These are phyloP conservation scores for Silene conica DNA, from an alignment of 148 eudicot species.

Conservation along the genomic window DNA sequence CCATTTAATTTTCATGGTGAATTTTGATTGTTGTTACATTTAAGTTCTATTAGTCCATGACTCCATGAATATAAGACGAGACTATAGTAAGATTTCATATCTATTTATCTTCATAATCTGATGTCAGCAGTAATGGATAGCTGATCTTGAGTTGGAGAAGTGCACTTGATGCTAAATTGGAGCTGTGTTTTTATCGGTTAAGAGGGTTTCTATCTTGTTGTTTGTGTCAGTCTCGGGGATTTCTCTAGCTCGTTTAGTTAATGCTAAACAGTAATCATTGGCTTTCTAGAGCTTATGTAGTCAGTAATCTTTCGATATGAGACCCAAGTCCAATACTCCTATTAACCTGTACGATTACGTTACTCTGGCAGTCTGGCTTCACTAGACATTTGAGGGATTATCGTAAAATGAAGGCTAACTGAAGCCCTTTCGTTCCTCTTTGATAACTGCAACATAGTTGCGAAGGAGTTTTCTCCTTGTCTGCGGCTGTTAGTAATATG, in stretches of 20 bases:
- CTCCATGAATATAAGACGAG: not conserved
- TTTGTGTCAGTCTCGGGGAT: not conserved
- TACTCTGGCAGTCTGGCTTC: not conserved
- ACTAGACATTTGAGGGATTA: not conserved
- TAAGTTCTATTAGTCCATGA: not conserved
- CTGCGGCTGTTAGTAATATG: too few relatives aligned
- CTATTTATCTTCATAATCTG: not conserved
- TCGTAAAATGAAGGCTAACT: too few relatives aligned
- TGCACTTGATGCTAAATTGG: not conserved
- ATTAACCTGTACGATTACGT: not conserved
- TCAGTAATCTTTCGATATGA: not conserved
- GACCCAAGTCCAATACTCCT: not conserved
- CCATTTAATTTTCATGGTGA: not conserved
- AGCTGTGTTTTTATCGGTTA: not conserved
- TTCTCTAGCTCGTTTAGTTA: not conserved
- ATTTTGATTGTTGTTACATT: not conserved
- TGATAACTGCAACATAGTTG: too few relatives aligned
- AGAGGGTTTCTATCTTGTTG: not conserved
- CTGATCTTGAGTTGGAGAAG: constrained; percentile 1
- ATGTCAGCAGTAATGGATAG: not conserved
- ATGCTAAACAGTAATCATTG: not conserved
- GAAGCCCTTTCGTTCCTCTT: too few relatives aligned
- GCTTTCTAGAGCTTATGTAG: not conserved
- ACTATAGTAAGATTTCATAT: not conserved
- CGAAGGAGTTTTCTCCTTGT: too few relatives aligned